phyloP scores from a whole-genome alignment of 768 basidiomycete species.

The Amanita muscaria region DNA sequence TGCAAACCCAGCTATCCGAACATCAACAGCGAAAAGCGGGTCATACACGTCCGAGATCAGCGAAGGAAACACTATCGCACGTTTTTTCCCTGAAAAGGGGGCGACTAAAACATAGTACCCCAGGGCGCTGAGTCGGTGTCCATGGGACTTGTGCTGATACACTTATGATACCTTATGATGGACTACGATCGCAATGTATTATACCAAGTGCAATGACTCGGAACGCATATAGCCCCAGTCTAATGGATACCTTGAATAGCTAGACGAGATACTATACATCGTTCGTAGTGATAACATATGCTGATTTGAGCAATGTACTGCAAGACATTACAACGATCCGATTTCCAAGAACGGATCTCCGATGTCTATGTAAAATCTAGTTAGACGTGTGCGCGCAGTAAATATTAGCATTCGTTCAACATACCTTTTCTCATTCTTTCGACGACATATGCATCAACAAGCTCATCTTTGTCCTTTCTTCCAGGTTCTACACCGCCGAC shows the following conservation, averaged over 20 bases:
- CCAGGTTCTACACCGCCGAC: slow-evolving; percentile 8
- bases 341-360: slow-evolving; percentile 46
- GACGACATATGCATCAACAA: slow-evolving; percentile 40
- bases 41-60: slow-evolving; percentile 16
- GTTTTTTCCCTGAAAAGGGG: slow-evolving; percentile 28
- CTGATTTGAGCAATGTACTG: background rate
- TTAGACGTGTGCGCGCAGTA: slow-evolving; percentile 4
- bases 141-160: background rate
- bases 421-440: slow-evolving; percentile 49
- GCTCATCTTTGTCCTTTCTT: slow-evolving; percentile 48
- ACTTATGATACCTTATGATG: background rate
- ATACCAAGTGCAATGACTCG: background rate
- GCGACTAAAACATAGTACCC: slow-evolving; percentile 16
- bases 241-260: too few species aligned
- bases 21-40: background rate
- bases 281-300: background rate
- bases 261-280: too few species aligned
- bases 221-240: too few species aligned
- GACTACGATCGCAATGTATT: slow-evolving; percentile 6
- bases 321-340: background rate
- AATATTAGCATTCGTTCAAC: slow-evolving; percentile 6
- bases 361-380: slow-evolving; percentile 28
- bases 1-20: slow-evolving; percentile 40
- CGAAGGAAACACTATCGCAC: slow-evolving; percentile 27
- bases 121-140: too few species aligned